These are phyloP conservation scores for Zanthoxylum bungeanum DNA, from an alignment of 345 rosid genomes.

Conservation along the genomic window DNA sequence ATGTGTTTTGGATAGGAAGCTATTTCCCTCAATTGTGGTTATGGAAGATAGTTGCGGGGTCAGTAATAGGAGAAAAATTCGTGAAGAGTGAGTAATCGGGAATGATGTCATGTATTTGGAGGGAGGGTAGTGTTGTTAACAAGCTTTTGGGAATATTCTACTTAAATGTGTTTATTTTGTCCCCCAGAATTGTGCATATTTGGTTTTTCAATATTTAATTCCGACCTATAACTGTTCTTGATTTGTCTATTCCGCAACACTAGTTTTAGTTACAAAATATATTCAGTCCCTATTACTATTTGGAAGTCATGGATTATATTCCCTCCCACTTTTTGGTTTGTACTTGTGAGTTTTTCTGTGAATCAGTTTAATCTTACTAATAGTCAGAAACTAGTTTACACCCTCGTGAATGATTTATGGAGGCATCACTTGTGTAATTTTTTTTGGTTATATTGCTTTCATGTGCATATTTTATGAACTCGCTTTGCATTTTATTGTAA, in stretches of 20 bases:
- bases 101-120: neutral
- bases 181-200: neutral
- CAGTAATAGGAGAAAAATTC: neutral
- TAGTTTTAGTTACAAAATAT: neutral
- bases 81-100: neutral
- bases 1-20: neutral
- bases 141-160: neutral
- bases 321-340: neutral
- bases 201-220: neutral
- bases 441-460: neutral
- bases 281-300: neutral
- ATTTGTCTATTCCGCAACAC: neutral
- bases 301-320: neutral
- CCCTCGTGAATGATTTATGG: neutral
- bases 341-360: neutral
- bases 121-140: neutral
- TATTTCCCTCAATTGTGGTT: neutral
- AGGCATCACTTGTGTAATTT: neutral
- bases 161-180: neutral
- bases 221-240: neutral
- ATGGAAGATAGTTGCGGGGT: neutral
- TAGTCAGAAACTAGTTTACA: neutral
- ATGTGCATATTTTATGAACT: neutral
- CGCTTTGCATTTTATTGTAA: neutral
- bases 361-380: neutral